Evolutionary conservation across 768 basidiomycete species (phyloP).

Genomic region (Exidia glandulosa): DNA sequence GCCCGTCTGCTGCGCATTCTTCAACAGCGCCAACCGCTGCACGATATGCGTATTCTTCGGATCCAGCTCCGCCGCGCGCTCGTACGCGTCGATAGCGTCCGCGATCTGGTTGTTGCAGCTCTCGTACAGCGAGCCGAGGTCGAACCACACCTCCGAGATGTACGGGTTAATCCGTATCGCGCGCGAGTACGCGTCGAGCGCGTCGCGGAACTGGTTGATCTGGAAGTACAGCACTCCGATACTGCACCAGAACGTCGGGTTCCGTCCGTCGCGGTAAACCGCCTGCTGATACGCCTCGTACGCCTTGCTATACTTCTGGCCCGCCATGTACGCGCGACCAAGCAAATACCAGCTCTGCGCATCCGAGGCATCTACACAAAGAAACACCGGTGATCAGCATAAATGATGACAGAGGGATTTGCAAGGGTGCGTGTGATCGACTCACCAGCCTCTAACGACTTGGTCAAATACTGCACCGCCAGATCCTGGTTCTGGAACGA

Average conservation of each 20-base stretch:
- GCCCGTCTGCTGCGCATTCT: conserved; percentile 67
- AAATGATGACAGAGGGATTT: not conserved
- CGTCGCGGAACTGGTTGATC: conserved; percentile 98
- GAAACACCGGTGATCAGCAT: not conserved
- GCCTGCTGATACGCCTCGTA: conserved; percentile 99
- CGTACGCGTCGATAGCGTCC: conserved; percentile 97
- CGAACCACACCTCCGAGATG: conserved; percentile 92
- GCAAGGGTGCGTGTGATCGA: conserved; percentile 2
- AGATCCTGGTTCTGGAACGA: conserved; percentile 93
- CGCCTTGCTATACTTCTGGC: conserved; percentile 97
- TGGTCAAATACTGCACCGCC: conserved; percentile 88
- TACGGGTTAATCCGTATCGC: conserved; percentile 99
- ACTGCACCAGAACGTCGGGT: conserved; percentile 99
- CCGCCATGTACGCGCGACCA: conserved; percentile 97
- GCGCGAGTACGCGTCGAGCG: conserved; percentile 95
- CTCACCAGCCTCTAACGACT: conserved; percentile 88
- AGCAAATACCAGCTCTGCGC: conserved; percentile 99
- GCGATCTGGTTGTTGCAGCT: conserved; percentile 98
- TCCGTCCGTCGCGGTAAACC: conserved; percentile 96
- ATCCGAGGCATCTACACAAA: conserved; percentile 67
- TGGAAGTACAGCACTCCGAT: conserved; percentile 99
- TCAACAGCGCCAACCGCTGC: conserved; percentile 65
- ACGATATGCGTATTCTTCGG: conserved; percentile 75
- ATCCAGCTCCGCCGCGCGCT: conserved; percentile 88
- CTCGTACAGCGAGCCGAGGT: conserved; percentile 93